phyloP scores from a whole-genome alignment of 73 alveolate species.

The Paramecium pentaurelia region DNA sequence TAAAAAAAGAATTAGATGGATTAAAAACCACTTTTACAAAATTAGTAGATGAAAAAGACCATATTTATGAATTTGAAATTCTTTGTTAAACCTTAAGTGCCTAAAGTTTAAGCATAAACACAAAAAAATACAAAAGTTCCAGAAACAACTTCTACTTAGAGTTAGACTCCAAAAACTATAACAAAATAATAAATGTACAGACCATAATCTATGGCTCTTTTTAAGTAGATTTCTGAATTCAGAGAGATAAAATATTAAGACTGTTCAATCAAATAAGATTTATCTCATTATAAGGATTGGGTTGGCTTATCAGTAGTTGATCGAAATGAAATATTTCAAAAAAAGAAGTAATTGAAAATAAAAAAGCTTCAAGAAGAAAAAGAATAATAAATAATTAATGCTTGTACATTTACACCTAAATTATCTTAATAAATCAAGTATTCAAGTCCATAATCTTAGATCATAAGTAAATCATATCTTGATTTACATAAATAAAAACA shows the following conservation, averaged over 20 bases:
- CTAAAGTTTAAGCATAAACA: not conserved
- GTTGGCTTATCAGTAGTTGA: not conserved
- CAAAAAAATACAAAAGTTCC: not conserved
- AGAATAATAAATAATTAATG: not conserved
- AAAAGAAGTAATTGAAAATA: not conserved
- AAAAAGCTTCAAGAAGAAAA: not conserved
- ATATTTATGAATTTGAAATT: not conserved
- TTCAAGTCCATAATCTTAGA: not conserved
- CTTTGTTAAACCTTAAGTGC: not conserved
- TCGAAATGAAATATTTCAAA: not conserved
- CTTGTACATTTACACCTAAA: not conserved
- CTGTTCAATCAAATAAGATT: not conserved
- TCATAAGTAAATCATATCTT: slow-evolving; percentile 4
- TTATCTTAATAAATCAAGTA: not conserved
- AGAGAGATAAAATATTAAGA: not conserved
- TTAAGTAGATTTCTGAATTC: not conserved
- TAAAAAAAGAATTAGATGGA: not conserved
- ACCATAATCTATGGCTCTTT: not conserved
- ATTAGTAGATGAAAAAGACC: not conserved
- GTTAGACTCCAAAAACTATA: not conserved
- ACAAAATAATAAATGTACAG: not conserved
- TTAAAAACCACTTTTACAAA: not conserved
- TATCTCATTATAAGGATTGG: slow-evolving; percentile 1
- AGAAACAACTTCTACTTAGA: not conserved
- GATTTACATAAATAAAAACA: not conserved